Conservation (phyloP, 306 rosid genomes). For the Cicer judaicum region DNA sequence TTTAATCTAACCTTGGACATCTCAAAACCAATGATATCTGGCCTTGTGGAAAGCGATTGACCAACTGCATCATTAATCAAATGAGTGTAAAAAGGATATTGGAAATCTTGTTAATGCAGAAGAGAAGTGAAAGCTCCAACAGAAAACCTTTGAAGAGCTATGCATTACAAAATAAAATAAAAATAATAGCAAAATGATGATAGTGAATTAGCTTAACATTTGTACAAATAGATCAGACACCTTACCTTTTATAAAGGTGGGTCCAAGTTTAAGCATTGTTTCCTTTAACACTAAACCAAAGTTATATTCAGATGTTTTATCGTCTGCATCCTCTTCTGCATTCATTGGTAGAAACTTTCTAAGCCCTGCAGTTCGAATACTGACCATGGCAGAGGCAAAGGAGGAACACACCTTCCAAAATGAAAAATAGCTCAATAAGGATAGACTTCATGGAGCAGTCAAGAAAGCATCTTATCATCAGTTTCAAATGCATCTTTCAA, state of each 20-base stretch:
- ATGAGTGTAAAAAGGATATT: conserved; percentile 62
- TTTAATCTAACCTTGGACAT: conserved; percentile 80
- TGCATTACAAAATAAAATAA: conserved; percentile 16
- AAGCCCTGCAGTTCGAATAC: conserved; percentile 66
- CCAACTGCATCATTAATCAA: conserved; percentile 92
- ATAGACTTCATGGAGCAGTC: conserved; percentile 37
- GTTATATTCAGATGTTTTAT: conserved; percentile 63
- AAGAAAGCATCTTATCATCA: conserved; percentile 21
- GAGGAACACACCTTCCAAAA: conserved; percentile 74
- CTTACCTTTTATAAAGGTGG: conserved; percentile 94
- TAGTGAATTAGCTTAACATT: conserved; percentile 19
- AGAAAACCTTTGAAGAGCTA: conserved; percentile 41
- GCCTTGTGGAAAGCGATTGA: conserved; percentile 97
- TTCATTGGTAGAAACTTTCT: conserved; percentile 52
- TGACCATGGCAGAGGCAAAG: conserved; percentile 77
- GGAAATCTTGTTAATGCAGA: conserved; percentile 54
- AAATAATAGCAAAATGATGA: conserved; percentile 22
- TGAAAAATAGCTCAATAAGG: conserved; percentile 46
- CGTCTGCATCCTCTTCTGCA: conserved; percentile 54
- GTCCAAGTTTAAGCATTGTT: conserved; percentile 89
- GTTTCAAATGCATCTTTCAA: conserved; percentile 24
- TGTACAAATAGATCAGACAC: conserved; percentile 39
- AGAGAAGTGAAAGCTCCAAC: conserved; percentile 48
- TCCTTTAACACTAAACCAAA: conserved; percentile 83
- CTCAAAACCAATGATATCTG: conserved; percentile 92